Evolutionary conservation across 1,284 basidiomycete genomes (phyloP).

Genomic region (Trichosporon sp.): DNA sequence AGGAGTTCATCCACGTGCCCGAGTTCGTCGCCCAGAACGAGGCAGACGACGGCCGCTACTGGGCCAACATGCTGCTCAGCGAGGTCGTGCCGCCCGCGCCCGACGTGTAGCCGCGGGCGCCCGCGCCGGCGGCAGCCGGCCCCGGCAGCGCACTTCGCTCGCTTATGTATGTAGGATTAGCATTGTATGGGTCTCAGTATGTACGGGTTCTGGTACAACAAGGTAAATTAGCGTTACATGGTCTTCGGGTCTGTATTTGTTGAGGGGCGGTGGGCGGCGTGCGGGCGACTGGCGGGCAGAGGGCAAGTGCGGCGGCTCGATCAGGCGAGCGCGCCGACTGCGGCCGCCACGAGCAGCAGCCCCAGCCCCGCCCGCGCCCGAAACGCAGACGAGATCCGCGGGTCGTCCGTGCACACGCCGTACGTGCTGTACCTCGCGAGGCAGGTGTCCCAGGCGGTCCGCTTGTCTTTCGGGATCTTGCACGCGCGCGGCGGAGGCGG

Average conservation of each 20-base stretch:
- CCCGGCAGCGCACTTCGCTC: too few species aligned
- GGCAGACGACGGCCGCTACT: constrained; percentile 30
- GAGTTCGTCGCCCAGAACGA: constrained; percentile 26
- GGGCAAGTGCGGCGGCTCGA: too few species aligned
- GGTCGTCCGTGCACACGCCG: background rate
- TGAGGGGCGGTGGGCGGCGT: too few species aligned
- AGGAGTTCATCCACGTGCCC: constrained; percentile 31
- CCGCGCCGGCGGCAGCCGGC: too few species aligned
- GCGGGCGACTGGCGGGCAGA: too few species aligned
- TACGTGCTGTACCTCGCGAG: background rate
- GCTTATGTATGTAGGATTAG: too few species aligned
- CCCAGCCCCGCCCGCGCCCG: background rate
- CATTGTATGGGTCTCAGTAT: too few species aligned
- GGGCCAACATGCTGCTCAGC: constrained; percentile 18
- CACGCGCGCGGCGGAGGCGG: background rate
- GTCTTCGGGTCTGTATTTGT: too few species aligned
- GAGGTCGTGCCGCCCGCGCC: constrained; percentile 7
- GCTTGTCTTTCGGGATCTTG: background rate
- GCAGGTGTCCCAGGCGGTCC: background rate
- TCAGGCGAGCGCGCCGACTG: background rate
- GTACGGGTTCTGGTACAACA: too few species aligned
- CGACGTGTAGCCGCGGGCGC: background rate
- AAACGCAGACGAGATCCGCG: background rate
- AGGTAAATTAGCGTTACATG: too few species aligned
- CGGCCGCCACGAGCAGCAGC: background rate